These are phyloP conservation scores for Bipolaris sorokiniana DNA, from an alignment of 2,329 filamentous ascomycete species.

Conservation along the genomic window DNA sequence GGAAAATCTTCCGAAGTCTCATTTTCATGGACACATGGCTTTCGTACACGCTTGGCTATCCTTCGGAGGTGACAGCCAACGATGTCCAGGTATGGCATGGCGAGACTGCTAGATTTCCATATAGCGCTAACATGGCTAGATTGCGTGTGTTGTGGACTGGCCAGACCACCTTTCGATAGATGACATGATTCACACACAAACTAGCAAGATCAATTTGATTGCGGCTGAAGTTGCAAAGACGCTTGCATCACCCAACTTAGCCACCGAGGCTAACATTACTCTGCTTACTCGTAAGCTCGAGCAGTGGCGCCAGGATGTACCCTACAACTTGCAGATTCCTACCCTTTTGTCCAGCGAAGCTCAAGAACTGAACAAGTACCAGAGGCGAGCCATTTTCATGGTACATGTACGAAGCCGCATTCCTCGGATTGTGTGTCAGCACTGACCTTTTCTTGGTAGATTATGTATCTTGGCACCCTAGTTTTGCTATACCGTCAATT, in stretches of 20 bases:
- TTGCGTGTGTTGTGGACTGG: constrained; percentile 26
- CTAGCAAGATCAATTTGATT: constrained; percentile 45
- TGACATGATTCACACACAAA: constrained; percentile 44
- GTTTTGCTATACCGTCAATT: constrained; percentile 46
- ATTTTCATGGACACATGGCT: constrained; percentile 51
- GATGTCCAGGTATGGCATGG: constrained; percentile 37
- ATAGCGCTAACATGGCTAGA: constrained; percentile 28
- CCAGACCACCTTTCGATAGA: constrained; percentile 28
- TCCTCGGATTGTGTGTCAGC: not conserved
- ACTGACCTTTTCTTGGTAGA: constrained; percentile 23
- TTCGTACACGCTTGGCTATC: constrained; percentile 47
- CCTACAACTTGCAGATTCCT: constrained; percentile 38
- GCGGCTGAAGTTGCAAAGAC: constrained; percentile 46
- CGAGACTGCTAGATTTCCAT: not conserved
- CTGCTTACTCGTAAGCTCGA: constrained; percentile 43
- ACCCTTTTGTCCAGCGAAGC: constrained; percentile 35
- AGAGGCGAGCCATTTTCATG: constrained; percentile 47
- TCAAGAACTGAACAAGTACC: constrained; percentile 36
- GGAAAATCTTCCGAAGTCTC: constrained; percentile 42
- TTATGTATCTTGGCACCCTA: constrained; percentile 49
- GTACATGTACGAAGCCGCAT: constrained; percentile 37
- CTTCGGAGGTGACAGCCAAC: constrained; percentile 36
- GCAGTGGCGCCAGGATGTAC: constrained; percentile 43
- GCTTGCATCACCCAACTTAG: constrained; percentile 38
- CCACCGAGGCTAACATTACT: constrained; percentile 38